Evolutionary conservation across 768 basidiomycete genomes (phyloP), one percentile per base, ranked within the genome.

Genomic region (Boletus sensibilis): DNA sequence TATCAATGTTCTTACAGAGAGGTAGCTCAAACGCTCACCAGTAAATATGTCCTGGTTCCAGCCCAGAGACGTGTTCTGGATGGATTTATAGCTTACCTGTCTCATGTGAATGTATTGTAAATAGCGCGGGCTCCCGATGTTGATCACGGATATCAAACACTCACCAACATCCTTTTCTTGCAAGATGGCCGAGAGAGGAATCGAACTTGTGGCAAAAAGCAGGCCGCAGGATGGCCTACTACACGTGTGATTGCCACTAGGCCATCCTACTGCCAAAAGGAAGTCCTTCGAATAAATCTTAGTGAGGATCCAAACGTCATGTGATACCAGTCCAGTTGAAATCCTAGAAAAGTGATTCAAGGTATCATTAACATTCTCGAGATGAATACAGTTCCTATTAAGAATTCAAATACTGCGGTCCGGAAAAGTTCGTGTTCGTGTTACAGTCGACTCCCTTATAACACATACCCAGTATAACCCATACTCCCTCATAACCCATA

Each of bases 181-280:
- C 25, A 55, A 40, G 13, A 39, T 38, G 38, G 37, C 54, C 14
- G 5, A 1, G 20, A 12, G 12, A 29, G 31, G 57, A 44, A 37
- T 58, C 48, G 57, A 58, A 58, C 57, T 1, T 25, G 31, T 1
- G 20, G 4, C 16, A 16, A 58, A 58, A 58, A 50, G 13, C 2
- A 2, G 47, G 42, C 9, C 12, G 55, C 25, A 11, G 1, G 55
- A 35, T 50, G 55, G 5, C 47, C 57, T 39, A 44, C 37, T n/a
- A 2, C 14, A 10, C 21, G 27, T 44, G 57, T 39, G 44, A 18
- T 44, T 34, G 57, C 47, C 56, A 58, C 57, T 58, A 39, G 55
- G 47, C 34, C 56, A 58, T 58, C 42, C 1, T 7, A 12, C 42
- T 6, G 14, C 57, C 47, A 0, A n/a, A 50, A 27, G 31, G 7